Base-by-base conservation (phyloP, 371 early-diverging fungal genomes). In the Mycotypha africana region DNA sequence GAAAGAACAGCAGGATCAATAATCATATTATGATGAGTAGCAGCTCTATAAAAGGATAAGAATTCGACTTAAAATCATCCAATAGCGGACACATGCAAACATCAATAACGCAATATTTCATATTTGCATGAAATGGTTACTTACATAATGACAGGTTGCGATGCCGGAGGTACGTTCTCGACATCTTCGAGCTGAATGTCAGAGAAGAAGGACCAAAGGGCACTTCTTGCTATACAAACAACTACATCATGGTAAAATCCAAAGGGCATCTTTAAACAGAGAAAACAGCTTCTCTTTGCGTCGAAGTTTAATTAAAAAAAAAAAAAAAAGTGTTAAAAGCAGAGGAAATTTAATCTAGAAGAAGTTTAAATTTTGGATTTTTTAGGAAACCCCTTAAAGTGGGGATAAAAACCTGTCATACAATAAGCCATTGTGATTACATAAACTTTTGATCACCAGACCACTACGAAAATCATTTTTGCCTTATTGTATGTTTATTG, bases 11-110 rank as follows among this genome's bases (percentile, higher is more conserved):
- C 70, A 22, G 78, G 74, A 49, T 80, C 80, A 2, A 77, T 56
- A 49, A 76, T 65, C 81, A 80, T 80, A 41, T 80, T 80, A 47
- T 68, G 71, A 39, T 78, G 78, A 5, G 78, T 78, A 0, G 75
- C 69, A 14, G 74, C 67, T 26, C 74, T 74, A 40, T 23, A 42
- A 3, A 31, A 22, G n/a, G n/a, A n/a, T n/a, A n/a, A n/a, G n/a
- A n/a, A n/a, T n/a, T n/a, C n/a, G n/a, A n/a, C n/a, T n/a, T n/a
- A n/a, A n/a, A n/a, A n/a, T n/a, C n/a, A n/a, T n/a, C n/a, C n/a
- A n/a, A n/a, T n/a, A n/a, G n/a, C n/a, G n/a, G n/a, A n/a, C n/a
- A n/a, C n/a, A n/a, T n/a, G n/a, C n/a, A n/a, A n/a, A n/a, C n/a
- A n/a, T n/a, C n/a, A 15, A 12, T 28, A 20, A 43, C 15, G 9